Conservation (phyloP, 2,329 filamentous ascomycete genomes). For the Trichoderma harzianum region DNA sequence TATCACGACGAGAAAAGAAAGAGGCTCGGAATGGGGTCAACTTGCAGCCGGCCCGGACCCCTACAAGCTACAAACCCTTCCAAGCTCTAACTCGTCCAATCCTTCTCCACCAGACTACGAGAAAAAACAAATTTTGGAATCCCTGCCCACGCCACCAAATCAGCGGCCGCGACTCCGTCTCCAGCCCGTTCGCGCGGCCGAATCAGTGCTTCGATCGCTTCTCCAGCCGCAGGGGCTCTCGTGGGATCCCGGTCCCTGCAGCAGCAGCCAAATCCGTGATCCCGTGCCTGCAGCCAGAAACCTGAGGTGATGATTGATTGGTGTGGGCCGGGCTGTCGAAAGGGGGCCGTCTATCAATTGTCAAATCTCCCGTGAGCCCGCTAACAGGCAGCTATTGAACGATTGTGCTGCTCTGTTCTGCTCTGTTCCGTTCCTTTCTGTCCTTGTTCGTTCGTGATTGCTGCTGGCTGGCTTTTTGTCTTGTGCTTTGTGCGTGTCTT, state of each 20-base stretch:
- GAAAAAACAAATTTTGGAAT: not conserved
- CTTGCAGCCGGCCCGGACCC: not conserved
- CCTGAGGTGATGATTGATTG: not conserved
- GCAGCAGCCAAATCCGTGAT: not conserved
- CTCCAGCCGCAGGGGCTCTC: conserved; percentile 4
- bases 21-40: conserved; percentile 13
- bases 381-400: not conserved
- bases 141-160: conserved; percentile 7
- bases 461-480: not conserved
- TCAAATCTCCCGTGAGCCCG: conserved; percentile 8
- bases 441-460: not conserved
- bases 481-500: not conserved
- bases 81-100: not conserved
- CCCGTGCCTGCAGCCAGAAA: not conserved
- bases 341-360: conserved; percentile 10
- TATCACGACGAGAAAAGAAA: not conserved
- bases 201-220: conserved; percentile 10
- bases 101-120: not conserved
- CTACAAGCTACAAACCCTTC: too few species aligned
- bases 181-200: not conserved
- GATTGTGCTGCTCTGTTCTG: not conserved
- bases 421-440: not conserved
- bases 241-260: not conserved
- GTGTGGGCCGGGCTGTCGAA: conserved; percentile 9
- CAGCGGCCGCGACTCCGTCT: not conserved